Evolutionary conservation across 192 early-diverging fungal species (phyloP).

Genomic region (Chytriomyces hyalinus): DNA sequence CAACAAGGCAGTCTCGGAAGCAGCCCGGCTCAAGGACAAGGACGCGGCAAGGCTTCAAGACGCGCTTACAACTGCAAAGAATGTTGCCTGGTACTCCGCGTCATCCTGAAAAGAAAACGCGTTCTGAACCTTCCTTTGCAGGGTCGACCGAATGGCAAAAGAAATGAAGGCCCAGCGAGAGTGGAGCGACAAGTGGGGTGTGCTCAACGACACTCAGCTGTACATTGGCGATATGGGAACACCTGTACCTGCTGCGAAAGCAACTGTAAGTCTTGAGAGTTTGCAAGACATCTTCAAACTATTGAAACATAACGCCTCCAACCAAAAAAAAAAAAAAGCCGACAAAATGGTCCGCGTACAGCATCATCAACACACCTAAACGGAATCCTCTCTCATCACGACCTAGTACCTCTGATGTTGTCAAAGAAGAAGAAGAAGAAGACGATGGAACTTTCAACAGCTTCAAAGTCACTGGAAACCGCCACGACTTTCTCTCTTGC

Average conservation of each 20-base stretch:
- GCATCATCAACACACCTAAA: conserved; percentile 24
- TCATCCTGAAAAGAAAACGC: background rate
- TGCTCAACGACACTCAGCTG: conserved; percentile 44
- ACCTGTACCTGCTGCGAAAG: background rate
- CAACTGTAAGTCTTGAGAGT: background rate
- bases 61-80: background rate
- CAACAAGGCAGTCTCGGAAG: background rate
- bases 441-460: background rate
- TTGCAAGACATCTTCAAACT: background rate
- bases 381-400: conserved; percentile 64
- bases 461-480: conserved; percentile 26
- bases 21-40: background rate
- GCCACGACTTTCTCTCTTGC: conserved; percentile 12
- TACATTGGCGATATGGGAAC: conserved; percentile 35
- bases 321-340: conserved; percentile 12
- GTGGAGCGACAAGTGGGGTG: conserved; percentile 47
- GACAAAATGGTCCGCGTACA: conserved; percentile 36
- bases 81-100: conserved; percentile 4
- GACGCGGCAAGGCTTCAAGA: conserved; percentile 15
- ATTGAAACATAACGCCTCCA: background rate
- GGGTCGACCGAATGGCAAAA: conserved; percentile 48
- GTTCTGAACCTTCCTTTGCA: background rate
- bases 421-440: conserved; percentile 28
- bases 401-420: conserved; percentile 68
- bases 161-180: conserved; percentile 42